Evolutionary conservation across 106 monocot genomes (phyloP).

Genomic region (Allium cepa): DNA sequence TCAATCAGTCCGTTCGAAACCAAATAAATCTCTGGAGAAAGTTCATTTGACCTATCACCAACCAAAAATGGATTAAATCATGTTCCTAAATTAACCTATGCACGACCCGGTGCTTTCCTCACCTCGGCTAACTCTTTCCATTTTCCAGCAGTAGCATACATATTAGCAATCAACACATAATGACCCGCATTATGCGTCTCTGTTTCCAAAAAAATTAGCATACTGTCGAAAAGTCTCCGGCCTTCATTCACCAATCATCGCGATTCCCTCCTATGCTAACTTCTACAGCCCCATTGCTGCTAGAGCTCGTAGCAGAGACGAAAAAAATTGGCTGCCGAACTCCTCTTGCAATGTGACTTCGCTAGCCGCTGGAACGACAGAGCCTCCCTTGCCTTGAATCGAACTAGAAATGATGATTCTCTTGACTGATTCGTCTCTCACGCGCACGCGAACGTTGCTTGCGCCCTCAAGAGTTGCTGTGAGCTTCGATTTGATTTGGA

Average conservation of each 20-base stretch:
- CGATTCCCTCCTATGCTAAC: no score
- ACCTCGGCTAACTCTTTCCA: constrained; percentile 47
- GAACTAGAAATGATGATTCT: no score
- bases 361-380: no score
- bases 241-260: constrained; percentile 43
- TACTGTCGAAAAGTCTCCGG: constrained; percentile 22
- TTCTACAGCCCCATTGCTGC: no score
- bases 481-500: no score
- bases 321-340: no score
- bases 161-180: constrained; percentile 39
- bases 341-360: no score
- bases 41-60: constrained; percentile 28
- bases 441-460: no score
- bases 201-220: constrained; percentile 35
- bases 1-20: constrained; percentile 21
- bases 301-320: no score
- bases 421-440: no score
- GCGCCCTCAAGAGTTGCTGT: no score
- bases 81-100: constrained; percentile 20
- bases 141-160: constrained; percentile 33
- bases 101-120: constrained; percentile 22
- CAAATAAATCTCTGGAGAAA: constrained; percentile 27
- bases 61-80: constrained; percentile 38
- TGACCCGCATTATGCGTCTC: constrained; percentile 38
- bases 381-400: no score